Percentiles rank a stretch among this genome's conserved stretches.
phyloP scores from a whole-genome alignment of 176 grass and related monocot species.

The Eragrostis nindensis region DNA sequence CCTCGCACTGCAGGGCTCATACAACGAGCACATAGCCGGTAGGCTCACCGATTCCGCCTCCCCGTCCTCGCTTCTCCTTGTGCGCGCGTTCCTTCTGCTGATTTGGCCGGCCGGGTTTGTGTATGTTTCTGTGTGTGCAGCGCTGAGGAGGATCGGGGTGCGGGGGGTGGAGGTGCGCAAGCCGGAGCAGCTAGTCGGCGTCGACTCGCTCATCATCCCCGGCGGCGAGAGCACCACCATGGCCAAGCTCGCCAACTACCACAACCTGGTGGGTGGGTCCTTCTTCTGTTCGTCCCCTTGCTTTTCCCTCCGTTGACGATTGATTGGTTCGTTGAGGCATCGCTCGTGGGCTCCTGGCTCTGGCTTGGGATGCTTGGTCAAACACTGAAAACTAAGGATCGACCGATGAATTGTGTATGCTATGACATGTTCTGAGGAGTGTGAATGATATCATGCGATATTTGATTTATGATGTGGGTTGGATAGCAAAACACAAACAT shows the following conservation, averaged over 20 bases:
- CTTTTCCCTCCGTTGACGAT: background rate
- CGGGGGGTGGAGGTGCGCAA: slow-evolving; percentile 87
- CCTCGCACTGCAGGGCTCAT: slow-evolving; percentile 96
- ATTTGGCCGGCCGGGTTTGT: background rate
- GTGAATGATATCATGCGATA: no score
- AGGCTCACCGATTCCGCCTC: background rate
- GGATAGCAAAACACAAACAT: background rate
- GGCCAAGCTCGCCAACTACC: slow-evolving; percentile 92
- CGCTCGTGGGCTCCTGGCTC: background rate
- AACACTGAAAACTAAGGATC: background rate
- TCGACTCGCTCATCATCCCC: slow-evolving; percentile 93
- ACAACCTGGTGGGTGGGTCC: slow-evolving; percentile 74
- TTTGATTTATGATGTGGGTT: no score
- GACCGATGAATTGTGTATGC: background rate
- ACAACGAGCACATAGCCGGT: slow-evolving; percentile 96
- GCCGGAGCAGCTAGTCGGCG: slow-evolving; percentile 66
- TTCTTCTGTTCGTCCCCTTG: background rate
- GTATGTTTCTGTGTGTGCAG: slow-evolving; percentile 23
- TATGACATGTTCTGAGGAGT: background rate
- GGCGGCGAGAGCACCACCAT: slow-evolving; percentile 99
- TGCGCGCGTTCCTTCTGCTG: background rate
- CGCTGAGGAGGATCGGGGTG: slow-evolving; percentile 88
- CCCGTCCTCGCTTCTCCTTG: background rate
- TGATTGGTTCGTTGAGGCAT: background rate
- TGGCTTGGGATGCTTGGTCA: background rate